Evolutionary conservation across 176 grass and related monocot genomes (phyloP), one percentile per base, ranked within the genome.

Genomic region (Coix lacrymajobi): DNA sequence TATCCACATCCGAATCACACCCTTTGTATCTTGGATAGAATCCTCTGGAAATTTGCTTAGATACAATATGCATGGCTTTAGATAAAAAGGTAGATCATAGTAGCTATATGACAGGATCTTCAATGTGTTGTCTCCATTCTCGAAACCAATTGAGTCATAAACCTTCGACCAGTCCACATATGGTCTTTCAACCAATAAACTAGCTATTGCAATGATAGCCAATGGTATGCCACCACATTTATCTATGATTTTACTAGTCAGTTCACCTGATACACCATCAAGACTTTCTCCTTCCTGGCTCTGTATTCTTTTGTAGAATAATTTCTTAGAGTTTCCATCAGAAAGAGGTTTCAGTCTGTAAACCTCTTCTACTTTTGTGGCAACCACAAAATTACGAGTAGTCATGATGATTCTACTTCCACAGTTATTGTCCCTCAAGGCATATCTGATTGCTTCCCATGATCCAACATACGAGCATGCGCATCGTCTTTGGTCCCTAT

Each of bases 141-240:
- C 74, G 19, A 40, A 26, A 40, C 57, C 24, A 7, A 77, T 58
- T 5, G 54, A 77, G 3, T 77, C n/a, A 40, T 77, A 77, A 0
- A 61, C 7, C 7, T 40, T 10, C 28, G 52, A 19, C 74, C 52
- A 77, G 6, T 61, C 22, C 13, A 28, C 33, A 25, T 7, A 28
- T 5, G 33, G 74, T 19, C 7, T 77, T 10, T 77, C 54, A 61
- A 8, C 74, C 54, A 77, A 77, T 25, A 77, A 77, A 77, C 74
- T 77, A 40, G 74, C 52, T 28, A 77, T 61, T 17, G 74, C 52
- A 6, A 77, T 77, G 74, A 61, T 77, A 15, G 52, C 11, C 36
- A 77, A 61, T 28, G 74, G 74, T 28, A 77, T 31, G 14, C 74
- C 74, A 1, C 14, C 74, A 41, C 74, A 77, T 61, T 77, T 77